A percentile compares a stretch with the other conserved stretches of the same genome.
Conservation (phyloP, 2,329 filamentous ascomycete genomes). For the Emmonsiellopsis sp. region DNA sequence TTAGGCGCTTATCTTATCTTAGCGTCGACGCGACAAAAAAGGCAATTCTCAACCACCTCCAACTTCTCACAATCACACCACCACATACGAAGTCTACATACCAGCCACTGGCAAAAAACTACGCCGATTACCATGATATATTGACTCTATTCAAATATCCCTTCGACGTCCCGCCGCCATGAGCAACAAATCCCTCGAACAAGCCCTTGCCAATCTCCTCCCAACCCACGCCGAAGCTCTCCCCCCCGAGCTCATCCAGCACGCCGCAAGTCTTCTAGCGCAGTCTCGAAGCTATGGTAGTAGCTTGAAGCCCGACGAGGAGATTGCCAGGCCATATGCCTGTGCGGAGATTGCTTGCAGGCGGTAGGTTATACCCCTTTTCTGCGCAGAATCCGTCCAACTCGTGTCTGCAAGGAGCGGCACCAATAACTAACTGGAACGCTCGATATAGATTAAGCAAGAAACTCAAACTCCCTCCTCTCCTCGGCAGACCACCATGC, state of each 20-base stretch:
- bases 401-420: not conserved
- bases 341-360: slow-evolving; percentile 88
- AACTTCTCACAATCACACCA: too few species aligned
- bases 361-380: slow-evolving; percentile 42
- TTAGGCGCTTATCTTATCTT: too few species aligned
- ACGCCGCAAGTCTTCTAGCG: slow-evolving; percentile 64
- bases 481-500: slow-evolving; percentile 66
- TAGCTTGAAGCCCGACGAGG: slow-evolving; percentile 73
- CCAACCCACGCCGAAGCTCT: slow-evolving; percentile 61
- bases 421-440: not conserved
- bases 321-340: slow-evolving; percentile 73
- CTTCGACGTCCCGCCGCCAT: slow-evolving; percentile 34
- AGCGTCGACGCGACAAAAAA: too few species aligned
- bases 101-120: too few species aligned
- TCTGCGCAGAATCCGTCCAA: not conserved
- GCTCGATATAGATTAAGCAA: slow-evolving; percentile 55
- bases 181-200: slow-evolving; percentile 62
- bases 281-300: slow-evolving; percentile 71
- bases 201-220: slow-evolving; percentile 62
- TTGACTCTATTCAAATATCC: not conserved
- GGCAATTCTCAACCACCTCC: too few species aligned
- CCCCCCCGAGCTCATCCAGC: slow-evolving; percentile 59
- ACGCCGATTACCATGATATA: not conserved
- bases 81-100: too few species aligned
- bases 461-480: slow-evolving; percentile 63